Percentiles rank a stretch among this genome's conserved stretches.
Conservation (phyloP, 495 filamentous ascomycete species). For the Penicillium soppii region DNA sequence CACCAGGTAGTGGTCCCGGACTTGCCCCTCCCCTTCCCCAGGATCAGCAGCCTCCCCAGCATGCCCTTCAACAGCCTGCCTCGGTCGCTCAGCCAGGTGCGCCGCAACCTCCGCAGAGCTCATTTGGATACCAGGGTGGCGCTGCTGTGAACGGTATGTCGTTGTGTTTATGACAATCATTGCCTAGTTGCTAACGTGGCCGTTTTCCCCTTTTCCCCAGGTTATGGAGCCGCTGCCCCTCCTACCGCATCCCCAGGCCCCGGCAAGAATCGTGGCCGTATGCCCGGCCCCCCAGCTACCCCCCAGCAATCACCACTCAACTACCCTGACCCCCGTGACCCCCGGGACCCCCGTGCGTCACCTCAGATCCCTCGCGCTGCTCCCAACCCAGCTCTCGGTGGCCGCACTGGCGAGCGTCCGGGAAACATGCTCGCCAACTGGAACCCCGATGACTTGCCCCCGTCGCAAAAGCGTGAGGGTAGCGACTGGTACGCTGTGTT, state of each 20-base stretch:
- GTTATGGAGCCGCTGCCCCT: constrained; percentile 70
- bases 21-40: constrained; percentile 81
- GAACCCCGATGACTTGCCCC: constrained; percentile 78
- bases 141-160: constrained; percentile 67
- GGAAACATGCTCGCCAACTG: constrained; percentile 85
- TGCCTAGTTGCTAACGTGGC: constrained; percentile 27
- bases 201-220: constrained; percentile 26
- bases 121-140: constrained; percentile 61
- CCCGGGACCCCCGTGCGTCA: too few relatives aligned
- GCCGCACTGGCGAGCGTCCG: constrained; percentile 42
- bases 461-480: constrained; percentile 78
- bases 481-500: constrained; percentile 88
- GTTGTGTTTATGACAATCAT: constrained; percentile 18
- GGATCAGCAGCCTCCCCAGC: constrained; percentile 59
- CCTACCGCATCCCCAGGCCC: constrained; percentile 86
- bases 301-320: constrained; percentile 85
- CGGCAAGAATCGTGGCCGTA: constrained; percentile 58
- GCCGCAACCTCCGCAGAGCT: constrained; percentile 60
- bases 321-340: constrained; percentile 83
- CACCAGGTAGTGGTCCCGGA: constrained; percentile 78
- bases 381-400: constrained; percentile 56
- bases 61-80: constrained; percentile 59
- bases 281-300: constrained; percentile 74
- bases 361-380: constrained; percentile 84
- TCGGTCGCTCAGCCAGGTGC: constrained; percentile 61